Base-by-base conservation (phyloP, 1,139 yeast species). In the Suhomyces anneliseae region DNA sequence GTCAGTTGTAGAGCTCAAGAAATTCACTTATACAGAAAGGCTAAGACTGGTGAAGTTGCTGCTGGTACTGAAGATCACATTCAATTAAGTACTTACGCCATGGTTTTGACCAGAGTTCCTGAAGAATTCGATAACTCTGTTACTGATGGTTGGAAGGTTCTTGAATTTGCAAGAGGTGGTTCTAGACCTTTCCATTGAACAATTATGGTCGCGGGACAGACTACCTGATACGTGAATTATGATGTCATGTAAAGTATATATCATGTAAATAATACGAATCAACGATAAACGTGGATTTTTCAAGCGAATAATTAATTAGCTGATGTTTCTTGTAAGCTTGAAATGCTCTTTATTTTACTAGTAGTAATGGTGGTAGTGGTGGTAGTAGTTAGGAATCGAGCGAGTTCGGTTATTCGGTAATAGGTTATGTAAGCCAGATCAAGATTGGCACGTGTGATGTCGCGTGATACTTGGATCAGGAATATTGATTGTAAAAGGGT, bases 1-100 rank as follows among this genome's bases (percentile, higher is more conserved):
- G 90, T 90, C 50, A 89, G 96, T 50, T 92, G 98, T 66, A 83
- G 99, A 66, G 98, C 97, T 9, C 99, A 95, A 72, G 99, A 95
- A 64, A 85, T 95, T 50, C 95, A 89, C 64, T 74, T 90, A 56
- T 95, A 85, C 76, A 86, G 92, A 72, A 89, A 88, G 65, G 82
- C 85, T 54, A 90, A 90, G 73, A 86, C 97, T 34, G 97, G 96
- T 43, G 96, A 93, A 66, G 79, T 95, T 51, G 96, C 93, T 49
- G 99, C 99, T 9, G 99, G 99, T 58, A 83, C 93, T 43, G 97
- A 90, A 64, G 96, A 93, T 62, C 90, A 90, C 68, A 90, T 95
- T 57, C 85, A 90, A 67, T 80, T 90, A 78, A 86, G 96, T 59
- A 87, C 96, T 11, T 95, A 95, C 65, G 98, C 97, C 42, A 85